Conservation (phyloP, 495 filamentous ascomycete genomes). For the Aspergillus affinis region DNA sequence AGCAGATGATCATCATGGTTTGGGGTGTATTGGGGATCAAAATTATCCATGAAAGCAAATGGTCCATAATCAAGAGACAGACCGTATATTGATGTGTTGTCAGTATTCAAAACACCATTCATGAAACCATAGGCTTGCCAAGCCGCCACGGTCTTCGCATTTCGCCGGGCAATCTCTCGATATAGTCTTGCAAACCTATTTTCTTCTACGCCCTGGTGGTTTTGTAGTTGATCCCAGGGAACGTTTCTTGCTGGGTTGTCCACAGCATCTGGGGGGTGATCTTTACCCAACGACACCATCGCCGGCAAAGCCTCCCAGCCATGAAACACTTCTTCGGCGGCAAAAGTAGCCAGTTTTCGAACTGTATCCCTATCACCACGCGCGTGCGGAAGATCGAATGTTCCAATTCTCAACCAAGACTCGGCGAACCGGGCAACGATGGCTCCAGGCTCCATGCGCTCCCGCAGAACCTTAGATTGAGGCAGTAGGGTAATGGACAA, state of each 20-base stretch:
- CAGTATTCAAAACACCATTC: constrained; percentile 95
- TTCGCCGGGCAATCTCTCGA: constrained; percentile 80
- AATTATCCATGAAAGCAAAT: constrained; percentile 95
- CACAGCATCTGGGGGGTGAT: constrained; percentile 37
- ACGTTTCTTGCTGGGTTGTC: constrained; percentile 50
- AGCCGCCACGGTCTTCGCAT: constrained; percentile 83
- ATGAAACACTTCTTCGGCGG: constrained; percentile 79
- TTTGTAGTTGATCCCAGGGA: constrained; percentile 57
- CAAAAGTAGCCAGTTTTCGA: constrained; percentile 72
- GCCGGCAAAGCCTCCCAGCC: constrained; percentile 80
- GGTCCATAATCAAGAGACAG: constrained; percentile 92
- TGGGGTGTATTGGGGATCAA: constrained; percentile 90
- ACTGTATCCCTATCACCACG: constrained; percentile 76
- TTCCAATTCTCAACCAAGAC: constrained; percentile 87
- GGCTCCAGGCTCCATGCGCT: constrained; percentile 87
- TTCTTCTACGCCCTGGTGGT: constrained; percentile 62
- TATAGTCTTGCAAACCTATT: constrained; percentile 88
- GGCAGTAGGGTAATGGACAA: constrained; percentile 77
- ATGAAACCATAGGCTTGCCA: constrained; percentile 99
- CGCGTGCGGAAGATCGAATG: constrained; percentile 82
- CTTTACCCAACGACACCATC: constrained; percentile 32
- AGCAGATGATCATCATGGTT: constrained; percentile 92
- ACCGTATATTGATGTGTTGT: constrained; percentile 91
- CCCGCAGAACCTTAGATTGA: constrained; percentile 68
- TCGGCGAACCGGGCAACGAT: constrained; percentile 92